Evolutionary conservation across 2,329 filamentous ascomycete genomes (phyloP).

Genomic region (Elsinoe arachidis): DNA sequence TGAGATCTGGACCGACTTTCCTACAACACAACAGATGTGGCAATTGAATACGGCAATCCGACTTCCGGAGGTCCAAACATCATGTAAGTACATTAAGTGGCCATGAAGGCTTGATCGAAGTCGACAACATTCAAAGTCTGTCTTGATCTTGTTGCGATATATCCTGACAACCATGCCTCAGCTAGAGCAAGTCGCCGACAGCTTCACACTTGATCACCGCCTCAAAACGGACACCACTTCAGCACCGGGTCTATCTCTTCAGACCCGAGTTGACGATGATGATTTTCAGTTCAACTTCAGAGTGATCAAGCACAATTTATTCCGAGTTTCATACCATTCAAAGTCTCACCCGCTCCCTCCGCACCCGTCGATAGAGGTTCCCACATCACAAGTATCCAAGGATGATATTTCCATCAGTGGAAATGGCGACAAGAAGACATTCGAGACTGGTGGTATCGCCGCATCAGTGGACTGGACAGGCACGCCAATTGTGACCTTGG

Average conservation of each 20-base stretch:
- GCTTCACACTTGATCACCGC: not conserved
- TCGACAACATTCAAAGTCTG: too few relatives aligned
- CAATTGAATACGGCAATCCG: too few relatives aligned
- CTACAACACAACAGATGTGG: too few relatives aligned
- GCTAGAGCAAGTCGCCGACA: not conserved
- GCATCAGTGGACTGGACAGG: conserved; percentile 52
- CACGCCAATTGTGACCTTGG: conserved; percentile 51
- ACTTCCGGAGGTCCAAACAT: too few relatives aligned
- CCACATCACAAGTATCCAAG: conserved; percentile 14
- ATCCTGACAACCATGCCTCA: not conserved
- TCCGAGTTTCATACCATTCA: conserved; percentile 59
- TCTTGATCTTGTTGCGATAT: not conserved
- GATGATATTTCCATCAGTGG: conserved; percentile 18
- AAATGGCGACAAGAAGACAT: conserved; percentile 27
- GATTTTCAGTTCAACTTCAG: conserved; percentile 55
- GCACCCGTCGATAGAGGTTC: conserved; percentile 47
- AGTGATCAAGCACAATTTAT: conserved; percentile 52
- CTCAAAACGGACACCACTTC: not conserved
- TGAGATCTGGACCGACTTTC: too few relatives aligned
- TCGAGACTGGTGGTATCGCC: conserved; percentile 38
- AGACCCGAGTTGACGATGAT: not conserved
- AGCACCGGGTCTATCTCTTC: not conserved
- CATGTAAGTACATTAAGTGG: too few relatives aligned
- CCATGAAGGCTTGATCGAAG: too few relatives aligned
- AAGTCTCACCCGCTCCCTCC: conserved; percentile 54